Base-by-base conservation (phyloP, 2,329 filamentous ascomycete species). In the Fusarium nygamai region DNA sequence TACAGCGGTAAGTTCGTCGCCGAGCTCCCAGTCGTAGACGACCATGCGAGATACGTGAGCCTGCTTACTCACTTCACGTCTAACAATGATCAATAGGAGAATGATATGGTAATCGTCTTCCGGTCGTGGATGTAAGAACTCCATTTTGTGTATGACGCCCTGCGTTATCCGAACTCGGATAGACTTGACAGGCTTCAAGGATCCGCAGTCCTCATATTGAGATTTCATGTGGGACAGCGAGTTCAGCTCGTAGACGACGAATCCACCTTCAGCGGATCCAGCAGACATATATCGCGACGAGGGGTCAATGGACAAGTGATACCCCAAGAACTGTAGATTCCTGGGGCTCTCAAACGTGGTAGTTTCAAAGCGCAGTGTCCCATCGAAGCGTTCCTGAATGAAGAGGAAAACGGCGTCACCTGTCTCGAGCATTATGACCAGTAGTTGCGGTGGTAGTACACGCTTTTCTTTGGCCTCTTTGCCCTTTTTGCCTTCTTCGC, bases 81-180 rank as follows among this genome's bases (percentile, higher is more conserved):
- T 84, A 59, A 87, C 82, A 22, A 90, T 77, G 24, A 92, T 87
- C 47, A 98, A 84, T 17, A 98, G 84, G 8, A 98, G 86, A n/a
- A 97, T 92, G 48, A 97, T 89, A 76, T 92, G 91, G 61, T 91
- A 86, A 16, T 90, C 87, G 69, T 95, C 91, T 61, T 90, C 88
- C 1, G 88, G 83, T 16, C 87, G 87, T 13, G 95, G 93, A 67
- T 93, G 90, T 6, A 99, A 86, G 73, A 98, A 99, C 29, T 95
- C 93, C 86, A 98, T 92, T 76, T 94, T 93, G 76, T 96, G 87
- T 63, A 98, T 94, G n/a, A 92, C 86, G 2, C 94, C 95, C 13
- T 91, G 88, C 13, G 94, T 85, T 16, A 81, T 73, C 16, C 87
- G 85, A 24, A 85, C 78, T 24, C 82, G 79, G 44, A 76, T 81